Evolutionary conservation across 1,139 yeast genomes (phyloP), one percentile per base, ranked within the genome.

Genomic region (Suhomyces panamericanus): DNA sequence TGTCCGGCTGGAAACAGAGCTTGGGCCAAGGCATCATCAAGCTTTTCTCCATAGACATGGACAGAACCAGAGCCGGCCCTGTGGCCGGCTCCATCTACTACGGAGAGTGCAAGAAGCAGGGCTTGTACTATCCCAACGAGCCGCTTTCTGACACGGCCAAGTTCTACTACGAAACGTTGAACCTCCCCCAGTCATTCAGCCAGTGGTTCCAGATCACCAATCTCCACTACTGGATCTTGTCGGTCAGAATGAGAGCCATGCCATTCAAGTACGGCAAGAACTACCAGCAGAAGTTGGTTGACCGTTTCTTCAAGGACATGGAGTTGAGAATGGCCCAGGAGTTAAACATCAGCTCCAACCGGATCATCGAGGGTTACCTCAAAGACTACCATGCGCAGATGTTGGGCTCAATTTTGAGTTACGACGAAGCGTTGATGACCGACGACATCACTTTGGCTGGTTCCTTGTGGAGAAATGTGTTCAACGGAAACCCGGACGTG

Each of bases 131-230:
- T 52, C 87, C 85, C 14, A 75, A 84, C 51, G 93, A 85, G 60
- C 83, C 81, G 38, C 66, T 85, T 36, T 77, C 84, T 8, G 78
- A 76, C 31, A 78, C 84, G 15, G 91, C 93, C 3, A 66, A 67
- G 47, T 86, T 85, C 56, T 86, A 84, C 70, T 91, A 88, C 60
- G 86, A 87, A 47, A 87, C 93, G 9, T 71, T 93, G 49, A 84
- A 80, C 20, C 73, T 95, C 58, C 97, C 96, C 17, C 77, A 79
- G 60, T 85, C 97, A 0, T 93, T 91, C 61, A 82, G 93, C 22
- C 96, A 90, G 66, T 93, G 97, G 96, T 91, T 85, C 62, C 98
- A 91, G 67, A 86, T 93, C 54, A 87, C 96, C 6, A 77, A 86
- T 3, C 75, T 93, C 54, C 99, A 93, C 64, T 83, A 88, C 51